Evolutionary conservation across 2,329 filamentous ascomycete genomes (phyloP).

Genomic region (Pyrenochaeta sp.): DNA sequence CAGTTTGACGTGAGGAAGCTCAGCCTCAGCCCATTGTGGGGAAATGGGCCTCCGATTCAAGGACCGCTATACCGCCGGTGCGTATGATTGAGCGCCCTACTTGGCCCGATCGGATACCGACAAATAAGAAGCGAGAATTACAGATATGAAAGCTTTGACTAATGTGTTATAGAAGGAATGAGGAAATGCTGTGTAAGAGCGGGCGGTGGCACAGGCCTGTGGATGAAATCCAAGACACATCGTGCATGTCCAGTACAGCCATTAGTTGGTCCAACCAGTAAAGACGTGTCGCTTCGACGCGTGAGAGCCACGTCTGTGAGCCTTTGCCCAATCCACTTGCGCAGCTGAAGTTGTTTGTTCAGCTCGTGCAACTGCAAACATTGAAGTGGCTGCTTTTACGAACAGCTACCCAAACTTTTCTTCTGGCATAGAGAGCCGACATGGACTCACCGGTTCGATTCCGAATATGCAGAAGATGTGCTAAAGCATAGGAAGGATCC

Average conservation of each 20-base stretch:
- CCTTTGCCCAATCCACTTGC: slow-evolving; percentile 24
- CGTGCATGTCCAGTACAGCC: slow-evolving; percentile 17
- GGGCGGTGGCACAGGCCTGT: slow-evolving; percentile 37
- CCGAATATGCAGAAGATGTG: slow-evolving; percentile 8
- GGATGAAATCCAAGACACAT: slow-evolving; percentile 14
- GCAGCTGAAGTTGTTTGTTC: slow-evolving; percentile 31
- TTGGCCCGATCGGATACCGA: slow-evolving; percentile 15
- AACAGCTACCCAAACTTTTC: slow-evolving; percentile 4
- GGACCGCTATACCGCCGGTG: slow-evolving; percentile 24
- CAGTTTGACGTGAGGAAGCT: slow-evolving; percentile 27
- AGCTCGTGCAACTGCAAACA: slow-evolving; percentile 29
- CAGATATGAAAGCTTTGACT: slow-evolving; percentile 20
- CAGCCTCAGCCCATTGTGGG: slow-evolving; percentile 40
- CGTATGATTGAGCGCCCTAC: slow-evolving; percentile 12
- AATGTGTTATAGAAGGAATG: slow-evolving; percentile 10
- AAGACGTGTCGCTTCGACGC: slow-evolving; percentile 17
- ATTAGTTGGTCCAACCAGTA: slow-evolving; percentile 21
- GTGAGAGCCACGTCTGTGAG: slow-evolving; percentile 29
- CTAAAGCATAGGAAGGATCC: slow-evolving; percentile 18
- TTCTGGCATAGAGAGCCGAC: neutral
- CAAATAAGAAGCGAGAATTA: slow-evolving; percentile 22
- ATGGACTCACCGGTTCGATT: neutral
- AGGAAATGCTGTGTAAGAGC: slow-evolving; percentile 18
- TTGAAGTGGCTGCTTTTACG: slow-evolving; percentile 12
- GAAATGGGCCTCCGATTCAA: slow-evolving; percentile 23